These are phyloP conservation scores for Penicillium freii DNA, from an alignment of 2,329 filamentous ascomycete genomes.

Conservation along the genomic window DNA sequence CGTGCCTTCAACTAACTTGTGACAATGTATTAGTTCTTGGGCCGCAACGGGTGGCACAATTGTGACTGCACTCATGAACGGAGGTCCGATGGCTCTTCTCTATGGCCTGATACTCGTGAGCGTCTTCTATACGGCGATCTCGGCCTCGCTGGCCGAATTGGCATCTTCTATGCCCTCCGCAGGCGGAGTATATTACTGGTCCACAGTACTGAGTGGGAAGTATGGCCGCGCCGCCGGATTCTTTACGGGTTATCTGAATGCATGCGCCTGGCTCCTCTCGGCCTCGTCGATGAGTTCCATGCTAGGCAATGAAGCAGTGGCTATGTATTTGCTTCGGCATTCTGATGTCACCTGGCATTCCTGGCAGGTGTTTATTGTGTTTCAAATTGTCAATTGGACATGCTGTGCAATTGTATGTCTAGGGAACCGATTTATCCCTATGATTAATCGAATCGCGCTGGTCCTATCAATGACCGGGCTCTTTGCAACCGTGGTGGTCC, in stretches of 20 bases:
- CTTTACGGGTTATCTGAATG: conserved; percentile 39
- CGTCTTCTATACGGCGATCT: conserved; percentile 54
- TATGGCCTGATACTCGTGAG: conserved; percentile 53
- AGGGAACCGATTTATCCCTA: conserved; percentile 49
- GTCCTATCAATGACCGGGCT: conserved; percentile 52
- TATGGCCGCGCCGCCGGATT: conserved; percentile 48
- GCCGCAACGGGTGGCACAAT: conserved; percentile 57
- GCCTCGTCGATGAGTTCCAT: conserved; percentile 33
- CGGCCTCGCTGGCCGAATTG: conserved; percentile 56
- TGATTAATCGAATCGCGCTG: conserved; percentile 54
- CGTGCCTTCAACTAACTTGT: neutral
- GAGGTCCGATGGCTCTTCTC: conserved; percentile 58
- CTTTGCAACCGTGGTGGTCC: conserved; percentile 49
- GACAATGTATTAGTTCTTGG: conserved; percentile 52
- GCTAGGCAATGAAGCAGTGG: conserved; percentile 32
- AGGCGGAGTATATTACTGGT: conserved; percentile 57
- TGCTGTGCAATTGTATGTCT: conserved; percentile 53
- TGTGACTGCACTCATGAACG: conserved; percentile 56
- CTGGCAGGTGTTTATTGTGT: conserved; percentile 35
- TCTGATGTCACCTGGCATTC: conserved; percentile 23
- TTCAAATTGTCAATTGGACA: conserved; percentile 52
- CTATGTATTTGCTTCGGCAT: conserved; percentile 32
- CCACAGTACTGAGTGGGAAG: conserved; percentile 50
- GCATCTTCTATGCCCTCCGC: conserved; percentile 58
- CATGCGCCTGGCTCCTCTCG: conserved; percentile 34